Conservation (phyloP, 306 rosid species). For the Cucumis cinereus region DNA sequence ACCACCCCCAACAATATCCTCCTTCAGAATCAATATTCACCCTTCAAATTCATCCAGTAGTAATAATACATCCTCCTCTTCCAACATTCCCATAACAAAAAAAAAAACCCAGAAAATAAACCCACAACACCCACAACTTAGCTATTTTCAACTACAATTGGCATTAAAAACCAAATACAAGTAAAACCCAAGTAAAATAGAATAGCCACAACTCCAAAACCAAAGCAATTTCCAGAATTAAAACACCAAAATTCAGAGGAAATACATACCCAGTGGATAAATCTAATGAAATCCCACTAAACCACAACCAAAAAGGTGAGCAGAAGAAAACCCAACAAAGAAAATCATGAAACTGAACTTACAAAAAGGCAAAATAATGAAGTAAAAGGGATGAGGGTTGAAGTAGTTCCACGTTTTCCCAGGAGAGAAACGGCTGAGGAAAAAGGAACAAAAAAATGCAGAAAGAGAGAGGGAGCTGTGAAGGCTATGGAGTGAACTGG, state of each 20-base stretch:
- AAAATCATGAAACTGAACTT: neutral
- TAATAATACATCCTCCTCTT: neutral
- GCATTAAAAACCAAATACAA: neutral
- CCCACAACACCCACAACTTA: neutral
- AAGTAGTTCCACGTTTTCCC: neutral
- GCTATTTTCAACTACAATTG: neutral
- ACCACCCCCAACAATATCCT: conserved; percentile 30
- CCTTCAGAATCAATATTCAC: conserved; percentile 32
- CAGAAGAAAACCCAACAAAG: neutral
- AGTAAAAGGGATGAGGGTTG: neutral
- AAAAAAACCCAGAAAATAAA: neutral
- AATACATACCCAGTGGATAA: neutral
- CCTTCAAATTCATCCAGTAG: conserved; percentile 20
- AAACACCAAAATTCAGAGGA: neutral
- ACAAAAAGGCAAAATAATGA: neutral
- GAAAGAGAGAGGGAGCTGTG: neutral
- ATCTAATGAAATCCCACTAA: neutral
- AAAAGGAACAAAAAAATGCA: neutral
- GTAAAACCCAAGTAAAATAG: neutral
- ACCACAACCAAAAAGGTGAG: neutral
- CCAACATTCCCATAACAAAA: neutral
- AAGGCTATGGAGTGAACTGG: conserved; percentile 21
- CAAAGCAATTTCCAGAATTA: neutral
- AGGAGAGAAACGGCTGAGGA: neutral
- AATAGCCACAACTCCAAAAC: neutral